Percentiles rank a stretch among this genome's conserved stretches.
These are phyloP conservation scores for Thermothielavioides terrestris DNA, from an alignment of 495 filamentous ascomycete genomes.

Conservation along the genomic window DNA sequence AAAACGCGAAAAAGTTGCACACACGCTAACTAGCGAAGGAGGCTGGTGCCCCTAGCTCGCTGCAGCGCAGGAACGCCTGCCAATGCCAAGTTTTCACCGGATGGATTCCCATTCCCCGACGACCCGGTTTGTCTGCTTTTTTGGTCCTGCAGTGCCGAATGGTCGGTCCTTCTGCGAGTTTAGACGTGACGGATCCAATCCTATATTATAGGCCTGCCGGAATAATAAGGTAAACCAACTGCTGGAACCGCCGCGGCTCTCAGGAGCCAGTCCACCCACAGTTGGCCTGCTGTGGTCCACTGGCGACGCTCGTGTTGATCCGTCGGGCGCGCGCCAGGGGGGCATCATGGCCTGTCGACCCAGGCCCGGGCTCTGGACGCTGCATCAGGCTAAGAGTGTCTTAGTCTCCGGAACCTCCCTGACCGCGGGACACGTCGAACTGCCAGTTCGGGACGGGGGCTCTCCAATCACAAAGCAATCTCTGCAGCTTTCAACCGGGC, in stretches of 20 bases:
- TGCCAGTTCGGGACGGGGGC: slow-evolving; percentile 2
- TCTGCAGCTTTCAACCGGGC: slow-evolving; percentile 17
- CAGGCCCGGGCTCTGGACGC: slow-evolving; percentile 7
- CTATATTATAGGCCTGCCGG: slow-evolving; percentile 16
- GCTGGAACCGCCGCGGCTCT: too few relatives aligned
- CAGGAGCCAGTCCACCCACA: too few relatives aligned
- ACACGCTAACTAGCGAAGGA: background rate
- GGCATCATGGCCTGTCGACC: slow-evolving; percentile 4
- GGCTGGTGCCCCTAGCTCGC: background rate
- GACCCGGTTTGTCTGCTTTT: slow-evolving; percentile 19
- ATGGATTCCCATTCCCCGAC: slow-evolving; percentile 7
- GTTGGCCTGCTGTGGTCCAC: too few relatives aligned
- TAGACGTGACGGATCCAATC: slow-evolving; percentile 6
- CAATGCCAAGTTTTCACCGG: slow-evolving; percentile 14
- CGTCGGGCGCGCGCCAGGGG: slow-evolving; percentile 6
- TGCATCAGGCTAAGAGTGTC: slow-evolving; percentile 21
- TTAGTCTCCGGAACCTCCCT: slow-evolving; percentile 10
- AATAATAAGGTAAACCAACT: slow-evolving; percentile 12
- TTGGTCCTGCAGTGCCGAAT: slow-evolving; percentile 4
- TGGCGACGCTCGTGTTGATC: slow-evolving; percentile 2
- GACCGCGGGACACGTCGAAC: slow-evolving; percentile 18
- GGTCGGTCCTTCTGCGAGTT: slow-evolving; percentile 13
- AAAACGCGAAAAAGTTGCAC: background rate
- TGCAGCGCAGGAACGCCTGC: background rate
- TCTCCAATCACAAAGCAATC: slow-evolving; percentile 20